Base-by-base conservation (phyloP, 1,284 basidiomycete genomes). In the Melampsora americana region DNA sequence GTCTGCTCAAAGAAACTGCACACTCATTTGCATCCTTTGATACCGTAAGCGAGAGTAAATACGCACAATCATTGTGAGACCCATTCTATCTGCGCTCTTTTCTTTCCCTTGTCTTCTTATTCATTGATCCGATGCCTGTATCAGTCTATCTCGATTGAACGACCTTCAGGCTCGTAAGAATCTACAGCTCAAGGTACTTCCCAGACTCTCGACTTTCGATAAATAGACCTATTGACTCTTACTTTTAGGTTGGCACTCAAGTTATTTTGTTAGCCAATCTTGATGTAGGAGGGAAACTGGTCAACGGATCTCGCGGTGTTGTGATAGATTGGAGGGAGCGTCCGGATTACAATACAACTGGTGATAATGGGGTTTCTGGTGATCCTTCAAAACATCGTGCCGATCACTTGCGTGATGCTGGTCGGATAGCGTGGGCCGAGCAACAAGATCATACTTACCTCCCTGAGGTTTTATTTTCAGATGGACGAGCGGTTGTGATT, bases 221-320 rank as follows among this genome's bases (percentile, higher is more conserved):
- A 14, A 56, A 28, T 18, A 5, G n/a, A 60, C 26, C 39, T 69
- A 28, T 42, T 26, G 23, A 16, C 30, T 11, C 28, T 46, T 60
- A 16, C 12, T 72, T 72, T 53, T 53, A 73, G 68, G 72, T 77
- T 14, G 79, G 79, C 30, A 78, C 80, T 3, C 80, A 80, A 65
- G 79, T 80, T 30, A 60, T 80, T 26, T 77, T 80, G 26, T 69
- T 80, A 23, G 77, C 79, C 16, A 80, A 80, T 48, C 77, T 80
- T 50, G 75, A 79, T 69, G 71, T 79, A 32, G 77, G 77, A 26
- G 69, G 77, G 70, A 65, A 28, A 72, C 39, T 69, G 18, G 66
- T 73, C 23, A 73, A 73, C 28, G 71, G 71, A 56, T 73, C 71
- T 4, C 77, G 80, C 26, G 80, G 80, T n/a, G 79, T 80, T 44